Conservation (phyloP, 169 alveolate genomes). For the Eimeria acervulina region DNA sequence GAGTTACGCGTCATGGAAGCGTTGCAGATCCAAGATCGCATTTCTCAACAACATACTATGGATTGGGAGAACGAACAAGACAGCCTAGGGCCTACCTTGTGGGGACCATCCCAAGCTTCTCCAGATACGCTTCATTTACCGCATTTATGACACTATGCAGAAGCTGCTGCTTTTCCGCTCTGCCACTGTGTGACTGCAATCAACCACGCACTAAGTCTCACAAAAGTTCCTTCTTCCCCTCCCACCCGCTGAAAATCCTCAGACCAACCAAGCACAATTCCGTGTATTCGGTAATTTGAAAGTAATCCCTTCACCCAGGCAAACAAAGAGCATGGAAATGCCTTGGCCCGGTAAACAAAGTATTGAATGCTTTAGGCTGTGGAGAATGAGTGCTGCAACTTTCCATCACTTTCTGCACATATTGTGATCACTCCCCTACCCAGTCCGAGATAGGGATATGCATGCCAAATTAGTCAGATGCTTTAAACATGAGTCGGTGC, state of each 20-base stretch:
- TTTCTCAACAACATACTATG: too few relatives aligned
- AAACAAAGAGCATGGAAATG: background rate
- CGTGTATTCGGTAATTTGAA: background rate
- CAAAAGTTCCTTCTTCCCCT: too few relatives aligned
- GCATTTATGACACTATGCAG: conserved; percentile 35
- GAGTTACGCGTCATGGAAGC: background rate
- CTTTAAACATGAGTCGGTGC: background rate
- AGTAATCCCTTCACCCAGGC: background rate
- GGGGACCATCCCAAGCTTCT: conserved; percentile 10
- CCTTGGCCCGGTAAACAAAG: background rate
- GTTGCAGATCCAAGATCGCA: background rate
- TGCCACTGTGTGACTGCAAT: conserved; percentile 47
- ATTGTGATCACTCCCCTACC: background rate
- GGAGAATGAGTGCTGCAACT: background rate
- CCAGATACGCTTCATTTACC: conserved; percentile 55
- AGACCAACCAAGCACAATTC: too few relatives aligned
- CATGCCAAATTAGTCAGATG: background rate
- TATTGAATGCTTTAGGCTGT: background rate
- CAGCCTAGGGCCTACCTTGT: conserved; percentile 3
- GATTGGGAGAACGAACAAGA: background rate
- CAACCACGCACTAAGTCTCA: background rate
- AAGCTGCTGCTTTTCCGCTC: conserved; percentile 65
- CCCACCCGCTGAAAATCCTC: background rate
- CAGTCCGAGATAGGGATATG: background rate
- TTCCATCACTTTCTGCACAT: background rate